Evolutionary conservation across 192 early-diverging fungal genomes (phyloP), one percentile per base, ranked within the genome.

Genomic region (Coemansia sp.): DNA sequence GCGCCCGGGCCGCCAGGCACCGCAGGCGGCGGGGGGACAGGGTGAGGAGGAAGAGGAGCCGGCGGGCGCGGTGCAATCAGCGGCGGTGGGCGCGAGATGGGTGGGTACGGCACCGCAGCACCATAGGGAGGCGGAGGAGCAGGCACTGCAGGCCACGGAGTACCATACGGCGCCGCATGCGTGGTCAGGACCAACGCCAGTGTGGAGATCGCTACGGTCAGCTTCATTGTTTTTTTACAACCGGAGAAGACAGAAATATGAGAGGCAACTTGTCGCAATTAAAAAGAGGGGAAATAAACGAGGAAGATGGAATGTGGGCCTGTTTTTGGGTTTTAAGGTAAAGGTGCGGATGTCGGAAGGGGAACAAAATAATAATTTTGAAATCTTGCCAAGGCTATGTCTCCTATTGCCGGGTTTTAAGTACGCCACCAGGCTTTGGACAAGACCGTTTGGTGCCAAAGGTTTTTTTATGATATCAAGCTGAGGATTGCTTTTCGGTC

Each of bases 111-210:
- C 20, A 32, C 38, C 23, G 35, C 22, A 7, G 46, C 11, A 2
- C 38, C 55, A 53, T 59, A 59, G 19, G 60, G 59, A n/a, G 53
- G 44, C 12, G 32, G 45, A 14, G 57, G 44, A 41, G 43, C 60
- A 15, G 53, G 39, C n/a, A 64, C 69, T 6, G 58, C 62, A 22
- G 69, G 69, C 62, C 58, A 65, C 0, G 69, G 69, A 23, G 46
- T 30, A 21, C 39, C 34, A 11, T 50, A 34, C 9, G 69, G 62
- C 25, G 39, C 11, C 4, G 54, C 63, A 31, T 40, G 14, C 6
- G 54, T 51, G 12, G 59, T n/a, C 15, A 53, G 55, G 17, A 66
- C 12, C 26, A 60, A 42, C 6, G 70, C 58, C 22, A 73, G 55
- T 25, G 63, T 44, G 17, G 63, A 46, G 28, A 73, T 66, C n/a